A percentile compares a stretch with the other conserved stretches of the same genome.
Evolutionary conservation across 257 asterid species (phyloP).

Genomic region (Solanum chiquidenum): DNA sequence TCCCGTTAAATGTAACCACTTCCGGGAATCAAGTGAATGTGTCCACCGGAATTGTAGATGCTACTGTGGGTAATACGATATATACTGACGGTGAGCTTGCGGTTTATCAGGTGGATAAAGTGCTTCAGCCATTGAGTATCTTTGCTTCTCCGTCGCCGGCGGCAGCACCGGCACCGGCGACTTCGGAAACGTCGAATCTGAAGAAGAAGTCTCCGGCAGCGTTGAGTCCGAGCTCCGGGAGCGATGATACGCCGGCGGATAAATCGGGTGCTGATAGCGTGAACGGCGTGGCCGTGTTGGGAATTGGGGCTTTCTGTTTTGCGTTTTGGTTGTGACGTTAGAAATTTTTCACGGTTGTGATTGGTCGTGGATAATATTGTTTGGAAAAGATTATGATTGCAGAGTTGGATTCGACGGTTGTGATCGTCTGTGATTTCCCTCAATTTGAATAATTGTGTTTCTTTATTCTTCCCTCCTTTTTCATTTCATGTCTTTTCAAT

Average conservation of each 20-base stretch:
- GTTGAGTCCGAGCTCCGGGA: neutral
- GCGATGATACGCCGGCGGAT: slow-evolving; percentile 33
- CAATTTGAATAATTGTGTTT: neutral
- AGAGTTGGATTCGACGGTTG: neutral
- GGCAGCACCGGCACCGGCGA: slow-evolving; percentile 36
- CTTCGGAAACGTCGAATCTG: slow-evolving; percentile 8
- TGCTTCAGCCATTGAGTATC: slow-evolving; percentile 63
- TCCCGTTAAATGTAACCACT: slow-evolving; percentile 68
- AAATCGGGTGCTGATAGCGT: slow-evolving; percentile 32
- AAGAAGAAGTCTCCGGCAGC: slow-evolving; percentile 31
- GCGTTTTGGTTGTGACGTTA: slow-evolving; percentile 16
- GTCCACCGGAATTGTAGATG: slow-evolving; percentile 61
- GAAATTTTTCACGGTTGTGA: neutral
- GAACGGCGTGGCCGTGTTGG: slow-evolving; percentile 28
- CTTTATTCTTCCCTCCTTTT: neutral
- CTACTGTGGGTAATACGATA: slow-evolving; percentile 54
- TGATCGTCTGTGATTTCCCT: neutral
- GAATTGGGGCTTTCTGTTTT: slow-evolving; percentile 8
- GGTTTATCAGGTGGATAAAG: slow-evolving; percentile 69
- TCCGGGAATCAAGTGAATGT: slow-evolving; percentile 70
- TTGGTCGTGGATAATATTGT: neutral
- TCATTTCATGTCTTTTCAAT: neutral
- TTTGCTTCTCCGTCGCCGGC: slow-evolving; percentile 64
- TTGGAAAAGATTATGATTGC: neutral
- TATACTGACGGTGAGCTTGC: slow-evolving; percentile 69